Conservation (phyloP, 371 early-diverging fungal species). For the Mucor velutinosus region DNA sequence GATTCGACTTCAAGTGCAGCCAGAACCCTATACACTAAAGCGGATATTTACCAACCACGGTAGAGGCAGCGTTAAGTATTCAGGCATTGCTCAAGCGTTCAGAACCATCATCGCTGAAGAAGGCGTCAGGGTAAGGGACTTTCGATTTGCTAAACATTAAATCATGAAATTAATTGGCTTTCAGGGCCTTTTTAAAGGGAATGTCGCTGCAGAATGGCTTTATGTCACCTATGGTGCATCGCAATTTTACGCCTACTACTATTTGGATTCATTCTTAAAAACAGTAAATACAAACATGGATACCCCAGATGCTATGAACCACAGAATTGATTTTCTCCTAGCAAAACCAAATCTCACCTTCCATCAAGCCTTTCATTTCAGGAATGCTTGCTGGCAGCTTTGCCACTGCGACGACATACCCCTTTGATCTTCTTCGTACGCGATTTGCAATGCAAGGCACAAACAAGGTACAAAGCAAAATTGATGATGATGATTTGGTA, state of each 20-base stretch:
- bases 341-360: slow-evolving; percentile 23
- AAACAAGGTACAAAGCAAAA: slow-evolving; percentile 35
- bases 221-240: slow-evolving; percentile 86
- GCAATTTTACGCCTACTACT: slow-evolving; percentile 77
- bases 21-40: slow-evolving; percentile 13
- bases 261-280: slow-evolving; percentile 39
- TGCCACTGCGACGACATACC: slow-evolving; percentile 84
- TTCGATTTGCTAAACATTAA: background rate
- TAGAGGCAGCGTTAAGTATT: slow-evolving; percentile 43
- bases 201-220: slow-evolving; percentile 82
- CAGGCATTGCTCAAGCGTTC: slow-evolving; percentile 50
- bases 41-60: background rate
- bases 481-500: background rate
- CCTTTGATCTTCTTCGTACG: slow-evolving; percentile 89
- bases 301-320: too few relatives aligned
- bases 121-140: slow-evolving; percentile 55
- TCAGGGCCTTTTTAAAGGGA: slow-evolving; percentile 89
- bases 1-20: slow-evolving; percentile 74
- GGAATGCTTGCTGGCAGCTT: slow-evolving; percentile 74
- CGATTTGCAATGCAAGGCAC: slow-evolving; percentile 82
- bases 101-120: slow-evolving; percentile 64
- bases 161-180: background rate
- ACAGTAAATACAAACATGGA: slow-evolving; percentile 8
- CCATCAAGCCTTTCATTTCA: slow-evolving; percentile 55
- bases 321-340: background rate